phyloP scores from a whole-genome alignment of 352 stramenopile species.

The Phytophthora pluvialis region DNA sequence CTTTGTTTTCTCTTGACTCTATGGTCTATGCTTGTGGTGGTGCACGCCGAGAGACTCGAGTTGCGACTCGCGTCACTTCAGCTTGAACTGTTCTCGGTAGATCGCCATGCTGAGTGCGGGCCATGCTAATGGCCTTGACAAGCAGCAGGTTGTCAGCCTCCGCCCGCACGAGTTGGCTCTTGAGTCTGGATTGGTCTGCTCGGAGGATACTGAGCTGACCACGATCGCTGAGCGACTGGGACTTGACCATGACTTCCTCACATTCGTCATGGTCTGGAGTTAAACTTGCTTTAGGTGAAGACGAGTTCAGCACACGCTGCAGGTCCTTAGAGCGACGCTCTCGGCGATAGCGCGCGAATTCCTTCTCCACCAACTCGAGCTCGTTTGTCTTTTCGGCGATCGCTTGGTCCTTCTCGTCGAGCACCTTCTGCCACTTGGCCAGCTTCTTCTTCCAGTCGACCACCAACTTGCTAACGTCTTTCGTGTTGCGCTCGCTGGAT shows the following conservation, averaged over 20 bases:
- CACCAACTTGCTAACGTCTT: conserved; percentile 46
- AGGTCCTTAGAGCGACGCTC: conserved; percentile 46
- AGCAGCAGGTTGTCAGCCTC: conserved; percentile 71
- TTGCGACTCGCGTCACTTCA: conserved; percentile 64
- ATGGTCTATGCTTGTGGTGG: conserved; percentile 24
- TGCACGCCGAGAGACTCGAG: conserved; percentile 41
- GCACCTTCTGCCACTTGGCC: conserved; percentile 49
- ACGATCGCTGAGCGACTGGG: conserved; percentile 22
- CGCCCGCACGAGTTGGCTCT: conserved; percentile 66
- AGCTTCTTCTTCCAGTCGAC: conserved; percentile 65
- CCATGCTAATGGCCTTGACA: conserved; percentile 66
- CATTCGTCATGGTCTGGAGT: conserved; percentile 1
- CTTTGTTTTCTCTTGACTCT: conserved; percentile 2
- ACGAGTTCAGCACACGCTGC: conserved; percentile 36
- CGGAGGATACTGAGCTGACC: conserved; percentile 45
- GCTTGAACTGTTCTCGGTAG: conserved; percentile 56
- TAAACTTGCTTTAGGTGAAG: neutral
- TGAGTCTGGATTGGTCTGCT: conserved; percentile 56
- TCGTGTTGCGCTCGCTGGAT: conserved; percentile 28
- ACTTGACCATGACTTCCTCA: conserved; percentile 3
- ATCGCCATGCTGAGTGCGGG: conserved; percentile 58
- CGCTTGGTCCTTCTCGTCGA: conserved; percentile 50
- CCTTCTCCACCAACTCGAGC: conserved; percentile 27
- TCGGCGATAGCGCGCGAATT: conserved; percentile 41
- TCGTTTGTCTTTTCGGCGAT: conserved; percentile 42